Base-by-base conservation (phyloP, 768 basidiomycete species). In the Boletus sp. region DNA sequence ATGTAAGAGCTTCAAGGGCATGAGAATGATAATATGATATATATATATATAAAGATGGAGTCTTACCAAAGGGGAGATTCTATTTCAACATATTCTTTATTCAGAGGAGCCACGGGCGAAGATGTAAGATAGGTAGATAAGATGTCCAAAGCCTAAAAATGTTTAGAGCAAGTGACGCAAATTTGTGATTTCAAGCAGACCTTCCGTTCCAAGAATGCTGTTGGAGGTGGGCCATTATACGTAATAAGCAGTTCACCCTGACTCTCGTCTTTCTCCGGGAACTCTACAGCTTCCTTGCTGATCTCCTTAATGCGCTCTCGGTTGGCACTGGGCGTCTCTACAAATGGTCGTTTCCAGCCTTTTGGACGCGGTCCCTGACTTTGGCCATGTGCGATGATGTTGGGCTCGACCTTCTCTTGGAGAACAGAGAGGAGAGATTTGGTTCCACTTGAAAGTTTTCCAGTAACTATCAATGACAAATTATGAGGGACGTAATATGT, bases 191-290 rank as follows among this genome's bases (percentile, higher is more conserved):
- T 32, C 4, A 48, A 42, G 54, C 71, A 41, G 30, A 86, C 89
- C 78, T 87, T 87, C 54, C 85, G 79, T 66, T 89, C 85, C 52
- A 95, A 68, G 66, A 86, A 90, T 54, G 84, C 80, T 56, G 81
- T 83, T 14, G 82, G 82, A 37, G 84, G 68, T n/a, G 92, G 91
- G 5, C 95, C 96, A 56, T 89, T 76, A 73, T 86, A 94, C 36
- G 76, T 80, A 47, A 98, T 80, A 18, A 81, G 74, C 7, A 98
- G 67, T 76, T 98, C 94, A 36, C 97, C 96, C 65, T 93, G 83
- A 77, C 89, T 90, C 77, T 98, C 96, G 65, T 98, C 95, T 71
- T 92, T 86, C 75, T 98, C 97, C 11, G 97, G 96, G 67, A 99
- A 99, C 66, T 95, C 92, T 17, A 98, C 85, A 0, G 79, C 76